Conservation (phyloP, 1,139 yeast species). For the Pichia sp. region DNA sequence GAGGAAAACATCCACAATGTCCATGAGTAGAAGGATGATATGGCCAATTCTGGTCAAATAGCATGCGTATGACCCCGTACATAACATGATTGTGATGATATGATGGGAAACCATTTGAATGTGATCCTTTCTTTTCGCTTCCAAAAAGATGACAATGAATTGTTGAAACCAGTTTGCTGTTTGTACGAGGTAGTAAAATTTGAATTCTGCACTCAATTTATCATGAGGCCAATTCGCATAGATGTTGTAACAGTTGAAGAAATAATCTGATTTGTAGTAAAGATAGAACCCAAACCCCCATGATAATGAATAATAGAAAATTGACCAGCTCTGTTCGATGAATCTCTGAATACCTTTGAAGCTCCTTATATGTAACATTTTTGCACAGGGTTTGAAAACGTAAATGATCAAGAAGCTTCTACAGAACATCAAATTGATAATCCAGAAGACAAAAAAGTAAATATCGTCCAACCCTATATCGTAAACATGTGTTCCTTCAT, state of each 20-base stretch:
- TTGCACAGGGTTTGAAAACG: slow-evolving; percentile 53
- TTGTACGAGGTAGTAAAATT: slow-evolving; percentile 65
- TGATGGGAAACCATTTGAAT: slow-evolving; percentile 86
- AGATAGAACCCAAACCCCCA: slow-evolving; percentile 54
- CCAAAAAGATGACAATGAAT: slow-evolving; percentile 67
- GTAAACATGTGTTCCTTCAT: slow-evolving; percentile 29
- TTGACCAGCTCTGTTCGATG: slow-evolving; percentile 83
- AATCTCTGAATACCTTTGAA: slow-evolving; percentile 55
- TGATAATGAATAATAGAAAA: slow-evolving; percentile 52
- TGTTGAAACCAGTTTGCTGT: slow-evolving; percentile 79
- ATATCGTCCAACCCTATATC: slow-evolving; percentile 53
- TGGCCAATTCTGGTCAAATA: slow-evolving; percentile 76
- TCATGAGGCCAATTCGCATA: slow-evolving; percentile 78
- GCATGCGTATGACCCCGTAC: slow-evolving; percentile 66
- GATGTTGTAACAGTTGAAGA: slow-evolving; percentile 48
- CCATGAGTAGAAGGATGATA: slow-evolving; percentile 73
- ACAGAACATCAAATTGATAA: slow-evolving; percentile 49
- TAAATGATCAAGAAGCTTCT: slow-evolving; percentile 56
- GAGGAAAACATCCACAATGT: slow-evolving; percentile 67
- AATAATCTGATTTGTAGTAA: slow-evolving; percentile 54
- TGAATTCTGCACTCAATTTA: slow-evolving; percentile 41
- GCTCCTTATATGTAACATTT: slow-evolving; percentile 38
- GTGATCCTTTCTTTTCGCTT: slow-evolving; percentile 75
- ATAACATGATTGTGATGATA: slow-evolving; percentile 63
- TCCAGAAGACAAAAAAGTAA: slow-evolving; percentile 49